Percentiles rank a stretch among this genome's conserved stretches.
These are phyloP conservation scores for Backusella morwellensis DNA, from an alignment of 192 early-diverging fungal species.

Conservation along the genomic window DNA sequence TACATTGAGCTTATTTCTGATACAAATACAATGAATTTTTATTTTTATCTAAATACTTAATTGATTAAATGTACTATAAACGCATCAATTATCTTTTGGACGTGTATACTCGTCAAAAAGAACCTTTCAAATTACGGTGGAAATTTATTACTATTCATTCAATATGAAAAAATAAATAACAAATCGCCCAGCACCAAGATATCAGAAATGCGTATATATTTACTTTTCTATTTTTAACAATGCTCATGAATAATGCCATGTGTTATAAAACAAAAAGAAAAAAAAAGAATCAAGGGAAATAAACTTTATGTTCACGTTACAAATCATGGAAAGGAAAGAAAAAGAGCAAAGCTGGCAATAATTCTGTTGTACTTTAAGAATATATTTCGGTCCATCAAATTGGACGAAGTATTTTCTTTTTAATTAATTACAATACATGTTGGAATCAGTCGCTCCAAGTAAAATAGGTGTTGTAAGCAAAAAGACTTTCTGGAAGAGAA, in stretches of 20 bases:
- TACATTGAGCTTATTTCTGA: not conserved
- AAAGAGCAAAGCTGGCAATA: not conserved
- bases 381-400: not conserved
- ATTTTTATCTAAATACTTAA: not conserved
- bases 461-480: not conserved
- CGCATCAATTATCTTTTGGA: not conserved
- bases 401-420: not conserved
- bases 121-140: not conserved
- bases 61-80: not conserved
- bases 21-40: not conserved
- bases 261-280: not conserved
- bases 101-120: not conserved
- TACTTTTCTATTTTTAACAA: not conserved
- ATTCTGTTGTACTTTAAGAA: not conserved
- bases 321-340: not conserved
- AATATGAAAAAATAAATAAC: not conserved
- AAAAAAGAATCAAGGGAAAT: not conserved
- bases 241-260: not conserved
- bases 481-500: constrained; percentile 8
- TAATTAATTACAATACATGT: not conserved
- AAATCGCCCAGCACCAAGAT: not conserved
- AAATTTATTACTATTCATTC: not conserved
- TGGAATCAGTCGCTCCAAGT: not conserved
- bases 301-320: not conserved
- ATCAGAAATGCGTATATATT: not conserved